Evolutionary conservation across 345 rosid species (phyloP).

Genomic region (Raphanus raphanistrum): DNA sequence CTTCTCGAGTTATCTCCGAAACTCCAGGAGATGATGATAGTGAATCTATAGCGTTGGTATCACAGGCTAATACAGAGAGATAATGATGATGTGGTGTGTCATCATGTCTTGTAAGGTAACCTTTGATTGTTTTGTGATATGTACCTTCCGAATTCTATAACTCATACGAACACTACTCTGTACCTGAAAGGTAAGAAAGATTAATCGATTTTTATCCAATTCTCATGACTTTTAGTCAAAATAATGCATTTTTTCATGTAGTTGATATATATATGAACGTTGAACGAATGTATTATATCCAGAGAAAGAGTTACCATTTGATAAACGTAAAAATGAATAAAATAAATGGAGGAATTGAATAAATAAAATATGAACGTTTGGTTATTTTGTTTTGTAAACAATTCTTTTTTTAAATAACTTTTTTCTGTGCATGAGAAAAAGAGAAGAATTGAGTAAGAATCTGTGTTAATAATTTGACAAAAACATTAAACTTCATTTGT

Average conservation of each 20-base stretch:
- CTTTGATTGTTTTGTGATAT: slow-evolving; percentile 26
- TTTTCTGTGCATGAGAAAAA: too few relatives aligned
- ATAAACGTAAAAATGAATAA: too few relatives aligned
- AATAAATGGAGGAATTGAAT: too few relatives aligned
- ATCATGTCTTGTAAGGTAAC: slow-evolving; percentile 35
- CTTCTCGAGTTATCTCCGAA: slow-evolving; percentile 44
- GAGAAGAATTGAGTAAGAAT: too few relatives aligned
- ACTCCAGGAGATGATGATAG: slow-evolving; percentile 36
- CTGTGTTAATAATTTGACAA: too few relatives aligned
- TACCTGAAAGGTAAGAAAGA: slow-evolving; percentile 8
- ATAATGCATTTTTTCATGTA: background rate
- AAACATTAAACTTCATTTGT: too few relatives aligned
- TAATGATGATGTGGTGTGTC: slow-evolving; percentile 27
- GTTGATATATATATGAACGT: background rate
- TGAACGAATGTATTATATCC: background rate
- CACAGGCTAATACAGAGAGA: slow-evolving; percentile 39
- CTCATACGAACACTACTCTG: slow-evolving; percentile 31
- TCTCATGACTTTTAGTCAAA: background rate
- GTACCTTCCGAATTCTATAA: slow-evolving; percentile 23
- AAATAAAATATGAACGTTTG: too few relatives aligned
- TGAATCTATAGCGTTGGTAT: slow-evolving; percentile 49
- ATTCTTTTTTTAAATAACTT: too few relatives aligned
- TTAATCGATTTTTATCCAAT: background rate
- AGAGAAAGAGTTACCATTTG: background rate
- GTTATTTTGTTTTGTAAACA: too few relatives aligned